Evolutionary conservation across 257 asterid genomes (phyloP).

Genomic region (Rehmannia glutinosa): DNA sequence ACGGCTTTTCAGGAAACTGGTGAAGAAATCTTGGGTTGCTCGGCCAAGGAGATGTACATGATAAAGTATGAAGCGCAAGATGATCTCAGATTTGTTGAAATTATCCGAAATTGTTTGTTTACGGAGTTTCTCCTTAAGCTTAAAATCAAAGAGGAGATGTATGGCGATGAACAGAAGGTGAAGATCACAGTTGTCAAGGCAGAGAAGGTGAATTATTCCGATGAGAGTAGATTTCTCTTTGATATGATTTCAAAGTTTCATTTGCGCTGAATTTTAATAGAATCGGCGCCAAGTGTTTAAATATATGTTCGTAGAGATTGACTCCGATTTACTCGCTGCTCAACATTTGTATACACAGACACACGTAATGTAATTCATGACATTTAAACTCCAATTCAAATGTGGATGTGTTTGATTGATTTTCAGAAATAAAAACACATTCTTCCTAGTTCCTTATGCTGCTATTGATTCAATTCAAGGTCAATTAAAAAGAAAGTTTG

Average conservation of each 20-base stretch:
- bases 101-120: slow-evolving; percentile 54
- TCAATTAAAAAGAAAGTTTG: no score
- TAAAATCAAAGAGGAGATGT: slow-evolving; percentile 81
- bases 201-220: slow-evolving; percentile 61
- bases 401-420: slow-evolving; percentile 6
- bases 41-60: slow-evolving; percentile 76
- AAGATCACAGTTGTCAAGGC: slow-evolving; percentile 84
- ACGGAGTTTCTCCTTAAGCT: slow-evolving; percentile 62
- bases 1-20: slow-evolving; percentile 96
- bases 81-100: slow-evolving; percentile 52
- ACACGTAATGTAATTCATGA: background rate
- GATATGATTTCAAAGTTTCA: slow-evolving; percentile 38
- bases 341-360: background rate
- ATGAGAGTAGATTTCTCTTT: slow-evolving; percentile 54
- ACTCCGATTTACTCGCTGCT: slow-evolving; percentile 2
- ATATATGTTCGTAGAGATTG: background rate
- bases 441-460: no score
- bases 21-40: slow-evolving; percentile 76
- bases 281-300: background rate
- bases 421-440: background rate
- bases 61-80: slow-evolving; percentile 51
- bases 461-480: no score
- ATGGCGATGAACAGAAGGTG: slow-evolving; percentile 85
- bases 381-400: slow-evolving; percentile 6
- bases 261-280: slow-evolving; percentile 11